Evolutionary conservation across 768 basidiomycete genomes (phyloP).

Genomic region (Amanita muscaria): DNA sequence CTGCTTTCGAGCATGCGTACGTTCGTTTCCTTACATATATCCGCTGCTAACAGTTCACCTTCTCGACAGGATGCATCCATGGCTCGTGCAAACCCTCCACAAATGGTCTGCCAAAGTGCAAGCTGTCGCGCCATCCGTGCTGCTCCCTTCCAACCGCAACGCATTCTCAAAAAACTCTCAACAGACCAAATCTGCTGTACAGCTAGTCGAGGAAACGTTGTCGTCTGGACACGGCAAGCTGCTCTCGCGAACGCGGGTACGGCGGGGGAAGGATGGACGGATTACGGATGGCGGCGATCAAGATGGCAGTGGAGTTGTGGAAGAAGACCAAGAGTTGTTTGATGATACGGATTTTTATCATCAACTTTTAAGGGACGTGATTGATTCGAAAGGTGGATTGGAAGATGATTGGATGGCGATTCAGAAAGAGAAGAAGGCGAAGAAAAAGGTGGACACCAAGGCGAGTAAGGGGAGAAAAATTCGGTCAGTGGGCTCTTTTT

Average conservation of each 20-base stretch:
- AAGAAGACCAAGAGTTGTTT: conserved; percentile 45
- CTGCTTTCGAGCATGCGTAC: conserved; percentile 45
- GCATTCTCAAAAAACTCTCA: conserved; percentile 54
- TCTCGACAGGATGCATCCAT: conserved; percentile 47
- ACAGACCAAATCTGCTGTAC: conserved; percentile 53
- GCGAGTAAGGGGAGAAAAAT: conserved; percentile 94
- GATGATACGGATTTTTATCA: conserved; percentile 95
- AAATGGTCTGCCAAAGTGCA: conserved; percentile 98
- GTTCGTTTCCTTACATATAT: no score
- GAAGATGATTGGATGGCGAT: conserved; percentile 53
- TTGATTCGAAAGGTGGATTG: conserved; percentile 51
- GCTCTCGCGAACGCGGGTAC: conserved; percentile 52
- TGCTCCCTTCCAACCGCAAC: conserved; percentile 61
- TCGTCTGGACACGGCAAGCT: conserved; percentile 43
- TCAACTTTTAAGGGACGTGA: conserved; percentile 83
- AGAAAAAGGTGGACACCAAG: conserved; percentile 89
- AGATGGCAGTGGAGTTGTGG: conserved; percentile 25
- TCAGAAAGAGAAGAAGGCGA: conserved; percentile 63
- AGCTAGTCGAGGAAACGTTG: conserved; percentile 72
- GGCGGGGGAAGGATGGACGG: conserved; percentile 39
- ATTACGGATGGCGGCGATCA: conserved; percentile 28
- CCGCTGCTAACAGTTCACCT: not conserved
- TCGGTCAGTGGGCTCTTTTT: conserved; percentile 38
- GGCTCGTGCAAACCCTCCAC: conserved; percentile 65
- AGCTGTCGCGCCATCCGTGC: conserved; percentile 75